Evolutionary conservation across 148 eudicot species (phyloP), one percentile per base, ranked within the genome.

Genomic region (Rhododendron mucronatum): DNA sequence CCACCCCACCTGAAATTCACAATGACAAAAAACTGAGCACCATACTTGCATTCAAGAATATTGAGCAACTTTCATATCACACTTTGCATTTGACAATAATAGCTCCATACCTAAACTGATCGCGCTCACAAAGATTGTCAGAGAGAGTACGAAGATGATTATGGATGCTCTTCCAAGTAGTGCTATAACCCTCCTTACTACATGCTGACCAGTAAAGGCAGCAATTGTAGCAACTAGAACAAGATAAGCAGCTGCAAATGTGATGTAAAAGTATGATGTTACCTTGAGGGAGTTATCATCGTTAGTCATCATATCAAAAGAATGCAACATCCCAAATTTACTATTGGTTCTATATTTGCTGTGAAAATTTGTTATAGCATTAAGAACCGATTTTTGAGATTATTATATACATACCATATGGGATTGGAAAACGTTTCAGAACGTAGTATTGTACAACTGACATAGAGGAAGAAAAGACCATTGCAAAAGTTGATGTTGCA

Each of bases 401-500:
- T 37, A 26, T 26, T 18, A 23, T 30, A n/a, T 57, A 80, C 84
- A 0, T 91, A 93, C 96, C 94, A n/a, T 91, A 91, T 28, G 96
- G 94, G 59, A 92, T 89, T 20, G 96, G 96, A 73, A 93, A 93
- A 75, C 94, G 94, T 76, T 93, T 93, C 55, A 93, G 93, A 73
- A 92, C 88, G 90, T 91, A 91, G 83, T 92, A 93, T 55, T 93
- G 92, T 16, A 93, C 91, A 39, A 90, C 96, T 12, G 94, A 92
- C 94, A 93, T 92, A 11, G 96, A 92, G 44, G 96, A 92, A 5
- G 96, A 93, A 87, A 93, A 93, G 47, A 82, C 87, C 96, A 93
- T 93, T 57, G 94, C 91, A 87, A 93, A 93, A 4, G 93, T 92
- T 76, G 94, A 89, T 55, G 96, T 93, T 75, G 96, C 94, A 85